Evolutionary conservation across 1,284 basidiomycete species (phyloP).

Genomic region (Phylloporus gajari): DNA sequence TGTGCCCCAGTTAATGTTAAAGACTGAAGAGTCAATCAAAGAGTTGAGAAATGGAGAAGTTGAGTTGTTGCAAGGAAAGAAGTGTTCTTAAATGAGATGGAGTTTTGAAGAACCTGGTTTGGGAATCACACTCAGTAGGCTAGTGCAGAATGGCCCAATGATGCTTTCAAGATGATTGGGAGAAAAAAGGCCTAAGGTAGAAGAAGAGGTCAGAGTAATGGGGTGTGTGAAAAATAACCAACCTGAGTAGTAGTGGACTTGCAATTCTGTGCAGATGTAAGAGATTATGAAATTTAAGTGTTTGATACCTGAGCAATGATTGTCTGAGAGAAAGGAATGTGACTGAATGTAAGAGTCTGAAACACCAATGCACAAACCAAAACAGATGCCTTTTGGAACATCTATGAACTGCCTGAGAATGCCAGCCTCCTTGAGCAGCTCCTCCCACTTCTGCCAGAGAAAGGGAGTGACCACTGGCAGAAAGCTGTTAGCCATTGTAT

Average conservation of each 20-base stretch:
- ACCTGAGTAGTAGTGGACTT: neutral
- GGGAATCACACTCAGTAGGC: neutral
- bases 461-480: neutral
- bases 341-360: neutral
- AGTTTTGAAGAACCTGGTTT: neutral
- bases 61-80: neutral
- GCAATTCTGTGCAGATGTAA: neutral
- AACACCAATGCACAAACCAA: neutral
- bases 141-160: neutral
- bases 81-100: neutral
- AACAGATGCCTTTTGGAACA: neutral
- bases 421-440: neutral
- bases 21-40: neutral
- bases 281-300: neutral
- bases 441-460: neutral
- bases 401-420: neutral
- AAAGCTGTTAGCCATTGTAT: neutral
- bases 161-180: neutral
- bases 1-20: neutral
- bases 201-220: too few species aligned
- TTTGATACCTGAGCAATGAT: neutral
- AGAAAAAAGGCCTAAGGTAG: neutral
- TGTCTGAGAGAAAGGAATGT: neutral
- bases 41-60: neutral
- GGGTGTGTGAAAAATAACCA: too few species aligned